Evolutionary conservation across 345 rosid species (phyloP).

Genomic region (Draba incana): DNA sequence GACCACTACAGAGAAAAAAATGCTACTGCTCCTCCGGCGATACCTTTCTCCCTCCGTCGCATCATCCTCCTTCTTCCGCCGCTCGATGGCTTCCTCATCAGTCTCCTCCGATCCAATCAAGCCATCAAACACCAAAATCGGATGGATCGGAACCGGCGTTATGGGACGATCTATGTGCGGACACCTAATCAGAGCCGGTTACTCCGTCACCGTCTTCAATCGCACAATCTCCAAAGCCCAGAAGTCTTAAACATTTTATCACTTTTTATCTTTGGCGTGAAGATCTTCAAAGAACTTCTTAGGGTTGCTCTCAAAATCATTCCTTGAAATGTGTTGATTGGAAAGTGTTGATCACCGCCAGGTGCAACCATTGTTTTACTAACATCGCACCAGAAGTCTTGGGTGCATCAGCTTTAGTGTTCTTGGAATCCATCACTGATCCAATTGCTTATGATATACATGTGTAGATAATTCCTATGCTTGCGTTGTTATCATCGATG

Average conservation of each 20-base stretch:
- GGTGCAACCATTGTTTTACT: conserved; percentile 27
- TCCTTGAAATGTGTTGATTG: not conserved
- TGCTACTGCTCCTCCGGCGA: conserved; percentile 35
- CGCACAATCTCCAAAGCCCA: conserved; percentile 85
- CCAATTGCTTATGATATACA: too few species aligned
- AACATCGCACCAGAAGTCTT: not conserved
- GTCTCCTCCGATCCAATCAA: conserved; percentile 41
- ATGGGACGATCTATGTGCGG: conserved; percentile 90
- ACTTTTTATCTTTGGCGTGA: conserved; percentile 24
- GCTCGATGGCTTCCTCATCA: conserved; percentile 61
- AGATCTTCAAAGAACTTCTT: conserved; percentile 32
- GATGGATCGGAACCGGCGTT: conserved; percentile 94
- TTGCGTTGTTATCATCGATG: too few species aligned
- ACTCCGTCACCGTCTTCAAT: conserved; percentile 76
- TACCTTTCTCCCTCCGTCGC: conserved; percentile 4
- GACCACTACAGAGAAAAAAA: conserved; percentile 24
- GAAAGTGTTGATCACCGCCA: not conserved
- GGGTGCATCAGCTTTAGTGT: conserved; percentile 11
- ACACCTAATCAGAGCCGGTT: conserved; percentile 82
- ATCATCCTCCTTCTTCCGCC: conserved; percentile 45
- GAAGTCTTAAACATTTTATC: conserved; percentile 5
- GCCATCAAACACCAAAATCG: conserved; percentile 74
- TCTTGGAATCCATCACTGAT: conserved; percentile 11
- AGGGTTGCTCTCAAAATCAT: conserved; percentile 18
- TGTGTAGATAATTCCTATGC: too few species aligned